These are phyloP conservation scores for Elsinoe ampelina DNA, from an alignment of 2,329 filamentous ascomycete genomes.

Conservation along the genomic window DNA sequence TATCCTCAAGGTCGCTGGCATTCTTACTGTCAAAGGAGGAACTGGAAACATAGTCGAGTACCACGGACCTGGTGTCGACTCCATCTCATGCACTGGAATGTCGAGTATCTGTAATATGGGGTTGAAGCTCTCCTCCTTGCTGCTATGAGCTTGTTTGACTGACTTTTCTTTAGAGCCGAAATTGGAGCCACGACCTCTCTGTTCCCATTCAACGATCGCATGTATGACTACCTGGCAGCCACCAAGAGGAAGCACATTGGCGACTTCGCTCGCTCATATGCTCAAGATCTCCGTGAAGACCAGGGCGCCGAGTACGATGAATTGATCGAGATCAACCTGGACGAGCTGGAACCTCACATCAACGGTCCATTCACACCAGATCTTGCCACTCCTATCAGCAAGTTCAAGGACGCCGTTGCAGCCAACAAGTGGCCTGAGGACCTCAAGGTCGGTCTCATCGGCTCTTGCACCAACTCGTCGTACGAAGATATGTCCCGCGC, in stretches of 20 bases:
- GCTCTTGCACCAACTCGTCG: conserved; percentile 97
- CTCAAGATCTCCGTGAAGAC: conserved; percentile 76
- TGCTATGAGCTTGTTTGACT: not conserved
- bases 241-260: conserved; percentile 88
- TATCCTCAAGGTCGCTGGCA: conserved; percentile 93
- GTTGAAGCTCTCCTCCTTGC: conserved; percentile 21
- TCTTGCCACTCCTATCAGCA: conserved; percentile 80
- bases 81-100: conserved; percentile 75
- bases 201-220: conserved; percentile 96
- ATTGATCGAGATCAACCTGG: conserved; percentile 82
- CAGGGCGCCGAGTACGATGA: conserved; percentile 84
- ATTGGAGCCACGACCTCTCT: conserved; percentile 83
- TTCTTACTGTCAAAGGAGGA: conserved; percentile 94
- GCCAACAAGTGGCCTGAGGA: conserved; percentile 83
- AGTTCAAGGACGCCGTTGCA: conserved; percentile 76
- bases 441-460: conserved; percentile 87
- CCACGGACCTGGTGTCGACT: conserved; percentile 62
- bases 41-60: conserved; percentile 87
- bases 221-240: conserved; percentile 89
- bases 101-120: conserved; percentile 59
- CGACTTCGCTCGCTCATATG: conserved; percentile 78
- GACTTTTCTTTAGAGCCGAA: conserved; percentile 42
- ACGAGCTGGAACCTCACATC: conserved; percentile 84
- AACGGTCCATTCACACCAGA: conserved; percentile 97
- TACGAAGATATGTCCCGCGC: conserved; percentile 96